A percentile compares a stretch with the other conserved stretches of the same genome.
These are phyloP conservation scores for Camelina hispida DNA, from an alignment of 345 rosid genomes.

Conservation along the genomic window DNA sequence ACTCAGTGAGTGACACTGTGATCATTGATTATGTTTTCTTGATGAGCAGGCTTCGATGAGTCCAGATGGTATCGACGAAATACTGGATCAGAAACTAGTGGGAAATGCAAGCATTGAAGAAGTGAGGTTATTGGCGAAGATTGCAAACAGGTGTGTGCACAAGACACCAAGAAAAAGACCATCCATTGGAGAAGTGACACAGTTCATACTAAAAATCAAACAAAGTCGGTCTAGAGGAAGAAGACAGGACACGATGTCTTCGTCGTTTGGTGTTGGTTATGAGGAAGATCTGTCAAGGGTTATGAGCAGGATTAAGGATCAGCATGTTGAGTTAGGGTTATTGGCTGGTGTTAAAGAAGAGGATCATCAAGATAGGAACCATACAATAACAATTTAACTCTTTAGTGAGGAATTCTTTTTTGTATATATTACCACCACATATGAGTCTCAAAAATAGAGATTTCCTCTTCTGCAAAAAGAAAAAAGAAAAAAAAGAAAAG, in stretches of 20 bases:
- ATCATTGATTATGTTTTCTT: constrained; percentile 14
- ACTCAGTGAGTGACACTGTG: neutral
- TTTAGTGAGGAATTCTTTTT: constrained; percentile 6
- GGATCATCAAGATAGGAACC: constrained; percentile 38
- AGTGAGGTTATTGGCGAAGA: constrained; percentile 68
- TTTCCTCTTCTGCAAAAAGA: neutral
- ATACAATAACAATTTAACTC: constrained; percentile 17
- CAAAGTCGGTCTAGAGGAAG: constrained; percentile 52
- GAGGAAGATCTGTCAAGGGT: constrained; percentile 55
- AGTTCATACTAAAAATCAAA: constrained; percentile 74
- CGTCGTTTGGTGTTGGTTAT: constrained; percentile 40
- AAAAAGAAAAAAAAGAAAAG: neutral
- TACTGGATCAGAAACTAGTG: constrained; percentile 70
- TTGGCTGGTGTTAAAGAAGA: constrained; percentile 54
- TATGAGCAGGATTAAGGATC: constrained; percentile 70
- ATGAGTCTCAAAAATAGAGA: constrained; percentile 10
- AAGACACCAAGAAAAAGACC: constrained; percentile 81
- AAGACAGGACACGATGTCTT: constrained; percentile 45
- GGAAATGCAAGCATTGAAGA: constrained; percentile 67
- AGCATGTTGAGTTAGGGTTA: constrained; percentile 70
- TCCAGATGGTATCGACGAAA: constrained; percentile 81
- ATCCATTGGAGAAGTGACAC: constrained; percentile 78
- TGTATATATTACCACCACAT: constrained; percentile 33
- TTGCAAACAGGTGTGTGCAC: constrained; percentile 76
- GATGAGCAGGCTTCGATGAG: constrained; percentile 78